Base-by-base conservation (phyloP, 768 basidiomycete species). In the Boletellus sp. region DNA sequence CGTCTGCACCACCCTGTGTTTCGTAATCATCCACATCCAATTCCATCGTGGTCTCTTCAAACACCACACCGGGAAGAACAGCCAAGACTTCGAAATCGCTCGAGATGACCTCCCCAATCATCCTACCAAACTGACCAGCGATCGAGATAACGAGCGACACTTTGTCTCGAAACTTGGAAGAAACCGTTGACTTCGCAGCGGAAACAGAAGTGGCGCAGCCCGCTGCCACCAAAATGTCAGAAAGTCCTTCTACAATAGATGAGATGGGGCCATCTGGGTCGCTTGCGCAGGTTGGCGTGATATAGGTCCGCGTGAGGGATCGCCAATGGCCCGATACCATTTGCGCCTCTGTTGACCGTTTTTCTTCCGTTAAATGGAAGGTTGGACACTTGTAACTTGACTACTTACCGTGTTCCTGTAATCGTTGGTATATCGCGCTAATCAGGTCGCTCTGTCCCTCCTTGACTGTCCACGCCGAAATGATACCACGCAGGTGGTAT, bases 381-480 rank as follows among this genome's bases (percentile, higher is more conserved):
- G 4, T 31, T 2, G 4, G 5, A 9, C 4, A 26, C 17, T 32
- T 31, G 4, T 35, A 15, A n/a, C 6, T 34, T 4, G 3, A 33
- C 7, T 6, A 16, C 47, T 22, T 42, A 52, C 56, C 56, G 26
- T 26, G n/a, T 23, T 36, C 33, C 12, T 52, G 54, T 22, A 57
- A n/a, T 9, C 22, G 20, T 32, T 46, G 36, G 32, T 57, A 57
- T 20, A 51, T 56, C 22, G 31, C 10, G 13, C 39, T 32, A 33
- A 56, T 43, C 16, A 56, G 45, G 0, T 42, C 19, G 12, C 48
- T 40, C 36, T 22, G 31, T 2, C 22, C 56, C 5, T 35, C 26
- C 19, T 56, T 23, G 33, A 22, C 26, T 22, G 54, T 56, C 56
- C 56, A 57, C 16, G 56, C 56, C 3, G 50, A 56, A 7, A 57